Conservation (phyloP, 2,329 filamentous ascomycete genomes). For the Anisogramma anomala region DNA sequence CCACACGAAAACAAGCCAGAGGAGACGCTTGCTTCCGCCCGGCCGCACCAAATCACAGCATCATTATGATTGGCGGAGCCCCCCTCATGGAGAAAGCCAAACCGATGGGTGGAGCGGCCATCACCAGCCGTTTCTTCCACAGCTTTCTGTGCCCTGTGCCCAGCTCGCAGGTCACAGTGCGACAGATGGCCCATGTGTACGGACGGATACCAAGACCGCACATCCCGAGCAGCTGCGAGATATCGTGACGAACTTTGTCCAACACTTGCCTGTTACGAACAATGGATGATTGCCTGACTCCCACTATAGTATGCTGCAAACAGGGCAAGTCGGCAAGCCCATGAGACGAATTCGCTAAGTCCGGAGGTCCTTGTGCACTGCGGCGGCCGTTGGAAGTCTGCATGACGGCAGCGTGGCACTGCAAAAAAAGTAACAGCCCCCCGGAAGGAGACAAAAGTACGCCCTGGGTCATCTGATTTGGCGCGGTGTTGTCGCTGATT, state of each 20-base stretch:
- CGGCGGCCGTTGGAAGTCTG: no score
- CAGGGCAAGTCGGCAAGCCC: no score
- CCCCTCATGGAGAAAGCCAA: slow-evolving; percentile 3
- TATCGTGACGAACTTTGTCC: background rate
- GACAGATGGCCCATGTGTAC: no score
- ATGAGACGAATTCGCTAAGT: no score
- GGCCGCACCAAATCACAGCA: slow-evolving; percentile 5
- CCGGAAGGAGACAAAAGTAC: background rate
- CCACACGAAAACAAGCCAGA: no score
- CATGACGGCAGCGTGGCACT: no score
- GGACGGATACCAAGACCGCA: background rate
- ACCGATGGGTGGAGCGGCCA: background rate
- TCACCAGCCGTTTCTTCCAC: background rate
- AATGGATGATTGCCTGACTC: no score
- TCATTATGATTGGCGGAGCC: slow-evolving; percentile 8
- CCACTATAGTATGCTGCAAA: no score
- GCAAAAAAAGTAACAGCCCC: no score
- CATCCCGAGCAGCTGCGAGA: background rate
- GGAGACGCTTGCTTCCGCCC: no score
- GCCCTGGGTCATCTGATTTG: slow-evolving; percentile 9
- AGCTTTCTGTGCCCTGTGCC: background rate
- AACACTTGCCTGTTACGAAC: background rate
- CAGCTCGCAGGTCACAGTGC: background rate
- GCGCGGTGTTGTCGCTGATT: slow-evolving; percentile 7
- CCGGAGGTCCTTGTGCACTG: no score